Conservation (phyloP, 2,329 filamentous ascomycete species). For the Fusarium sulawesiense region DNA sequence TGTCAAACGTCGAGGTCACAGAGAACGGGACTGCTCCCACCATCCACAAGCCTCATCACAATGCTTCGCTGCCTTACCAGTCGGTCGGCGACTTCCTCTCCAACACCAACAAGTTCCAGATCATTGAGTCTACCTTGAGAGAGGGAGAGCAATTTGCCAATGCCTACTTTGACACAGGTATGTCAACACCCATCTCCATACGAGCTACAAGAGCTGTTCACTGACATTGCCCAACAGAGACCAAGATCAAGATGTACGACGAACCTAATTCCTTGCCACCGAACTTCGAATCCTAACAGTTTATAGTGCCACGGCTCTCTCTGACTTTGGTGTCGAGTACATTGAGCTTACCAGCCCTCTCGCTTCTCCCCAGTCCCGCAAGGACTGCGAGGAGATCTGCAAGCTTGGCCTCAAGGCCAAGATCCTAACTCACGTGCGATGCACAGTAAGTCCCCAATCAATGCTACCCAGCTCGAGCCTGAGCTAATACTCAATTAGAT, state of each 20-base stretch:
- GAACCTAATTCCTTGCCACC: neutral
- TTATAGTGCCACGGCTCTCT: constrained; percentile 18
- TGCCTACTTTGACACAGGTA: constrained; percentile 57
- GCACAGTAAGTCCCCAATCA: constrained; percentile 1
- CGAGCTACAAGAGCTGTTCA: neutral
- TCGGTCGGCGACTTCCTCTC: constrained; percentile 36
- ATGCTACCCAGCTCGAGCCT: neutral
- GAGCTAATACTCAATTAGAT: neutral
- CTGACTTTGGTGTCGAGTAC: constrained; percentile 66
- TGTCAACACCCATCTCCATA: neutral
- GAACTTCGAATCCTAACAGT: neutral
- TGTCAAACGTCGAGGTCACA: constrained; percentile 6
- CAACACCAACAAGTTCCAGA: constrained; percentile 39
- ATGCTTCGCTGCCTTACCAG: constrained; percentile 14
- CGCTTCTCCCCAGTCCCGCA: constrained; percentile 75
- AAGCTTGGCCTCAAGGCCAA: constrained; percentile 84
- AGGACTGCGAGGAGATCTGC: constrained; percentile 92
- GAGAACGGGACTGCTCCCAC: constrained; percentile 4
- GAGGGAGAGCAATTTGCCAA: constrained; percentile 66
- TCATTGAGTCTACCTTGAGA: constrained; percentile 41
- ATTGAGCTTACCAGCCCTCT: constrained; percentile 85
- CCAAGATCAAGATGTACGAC: constrained; percentile 43
- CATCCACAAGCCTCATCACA: constrained; percentile 10
- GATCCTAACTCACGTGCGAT: constrained; percentile 46
- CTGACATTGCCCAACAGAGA: constrained; percentile 58